Percentiles rank a stretch among this genome's conserved stretches.
phyloP scores from a whole-genome alignment of 108 stramenopile genomes.

The Chaetoceros muelleri region DNA sequence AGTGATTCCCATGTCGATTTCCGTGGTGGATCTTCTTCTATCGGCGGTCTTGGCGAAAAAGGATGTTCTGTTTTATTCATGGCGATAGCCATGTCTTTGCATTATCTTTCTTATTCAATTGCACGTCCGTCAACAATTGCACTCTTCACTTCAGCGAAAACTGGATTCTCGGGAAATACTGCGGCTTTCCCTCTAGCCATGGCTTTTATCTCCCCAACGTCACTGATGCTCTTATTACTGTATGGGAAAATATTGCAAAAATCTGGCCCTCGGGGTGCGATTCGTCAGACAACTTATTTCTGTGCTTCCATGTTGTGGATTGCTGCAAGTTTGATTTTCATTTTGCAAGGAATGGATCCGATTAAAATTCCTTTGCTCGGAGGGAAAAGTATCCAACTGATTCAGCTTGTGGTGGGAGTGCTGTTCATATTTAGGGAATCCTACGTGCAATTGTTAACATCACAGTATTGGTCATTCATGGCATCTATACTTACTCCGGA shows the following conservation, averaged over 20 bases:
- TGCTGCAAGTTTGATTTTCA: constrained; percentile 23
- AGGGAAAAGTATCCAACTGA: constrained; percentile 28
- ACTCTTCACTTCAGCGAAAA: constrained; percentile 56
- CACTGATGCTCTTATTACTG: constrained; percentile 42
- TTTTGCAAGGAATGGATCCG: constrained; percentile 14
- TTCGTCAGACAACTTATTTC: constrained; percentile 39
- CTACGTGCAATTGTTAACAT: constrained; percentile 67
- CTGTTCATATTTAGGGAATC: constrained; percentile 71
- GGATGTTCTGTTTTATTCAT: constrained; percentile 31
- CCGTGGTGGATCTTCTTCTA: too few relatives aligned
- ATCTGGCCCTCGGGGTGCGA: constrained; percentile 52
- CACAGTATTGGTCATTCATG: constrained; percentile 80
- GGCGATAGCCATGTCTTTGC: constrained; percentile 55
- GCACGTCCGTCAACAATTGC: constrained; percentile 59
- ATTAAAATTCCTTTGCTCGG: constrained; percentile 11
- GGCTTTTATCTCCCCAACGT: constrained; percentile 58
- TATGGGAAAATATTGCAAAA: constrained; percentile 46
- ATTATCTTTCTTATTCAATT: constrained; percentile 78
- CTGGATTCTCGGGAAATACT: constrained; percentile 52
- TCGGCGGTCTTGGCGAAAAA: constrained; percentile 1
- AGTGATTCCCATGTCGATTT: too few relatives aligned
- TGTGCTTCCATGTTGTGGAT: constrained; percentile 30
- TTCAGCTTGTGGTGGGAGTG: constrained; percentile 41
- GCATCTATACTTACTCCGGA: constrained; percentile 56
- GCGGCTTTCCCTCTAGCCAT: constrained; percentile 75